These are phyloP conservation scores for Millerozyma acaciae DNA, from an alignment of 805 yeast genomes.

Conservation along the genomic window DNA sequence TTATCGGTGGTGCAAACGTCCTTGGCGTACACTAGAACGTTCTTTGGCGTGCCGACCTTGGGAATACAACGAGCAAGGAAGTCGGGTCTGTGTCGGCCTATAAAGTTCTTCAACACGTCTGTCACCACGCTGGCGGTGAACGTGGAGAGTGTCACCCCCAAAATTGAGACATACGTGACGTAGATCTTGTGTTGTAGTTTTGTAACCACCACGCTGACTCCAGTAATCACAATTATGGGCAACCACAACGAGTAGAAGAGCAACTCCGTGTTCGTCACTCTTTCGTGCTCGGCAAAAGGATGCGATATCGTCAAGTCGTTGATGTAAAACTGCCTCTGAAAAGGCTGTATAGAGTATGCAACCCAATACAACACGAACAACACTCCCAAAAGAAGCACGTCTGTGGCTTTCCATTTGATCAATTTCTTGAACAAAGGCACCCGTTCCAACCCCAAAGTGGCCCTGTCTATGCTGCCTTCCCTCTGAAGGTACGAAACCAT, in stretches of 20 bases:
- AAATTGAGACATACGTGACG: conserved; percentile 56
- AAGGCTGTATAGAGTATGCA: conserved; percentile 45
- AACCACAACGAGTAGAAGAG: conserved; percentile 49
- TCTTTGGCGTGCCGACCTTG: conserved; percentile 48
- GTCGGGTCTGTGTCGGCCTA: conserved; percentile 92
- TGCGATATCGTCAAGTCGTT: conserved; percentile 76
- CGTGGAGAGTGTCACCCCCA: conserved; percentile 64
- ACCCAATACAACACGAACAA: conserved; percentile 20
- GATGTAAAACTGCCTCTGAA: conserved; percentile 72
- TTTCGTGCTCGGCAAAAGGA: conserved; percentile 73
- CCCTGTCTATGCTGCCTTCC: conserved; percentile 21
- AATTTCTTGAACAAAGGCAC: conserved; percentile 10
- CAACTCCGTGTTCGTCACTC: conserved; percentile 57
- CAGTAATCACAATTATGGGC: conserved; percentile 43
- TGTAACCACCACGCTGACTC: conserved; percentile 37
- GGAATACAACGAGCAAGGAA: conserved; percentile 84
- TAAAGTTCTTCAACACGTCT: conserved; percentile 72
- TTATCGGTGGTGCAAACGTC: conserved; percentile 63
- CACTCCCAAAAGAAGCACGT: conserved; percentile 18
- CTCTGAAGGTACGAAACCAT: too few species aligned
- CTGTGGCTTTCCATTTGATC: conserved; percentile 26
- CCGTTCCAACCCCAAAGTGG: conserved; percentile 23
- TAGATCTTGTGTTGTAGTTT: conserved; percentile 53
- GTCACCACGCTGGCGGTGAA: conserved; percentile 61
- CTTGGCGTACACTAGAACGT: conserved; percentile 52